Conservation (phyloP, 768 basidiomycete species). For the Pleurotus ostreatus region DNA sequence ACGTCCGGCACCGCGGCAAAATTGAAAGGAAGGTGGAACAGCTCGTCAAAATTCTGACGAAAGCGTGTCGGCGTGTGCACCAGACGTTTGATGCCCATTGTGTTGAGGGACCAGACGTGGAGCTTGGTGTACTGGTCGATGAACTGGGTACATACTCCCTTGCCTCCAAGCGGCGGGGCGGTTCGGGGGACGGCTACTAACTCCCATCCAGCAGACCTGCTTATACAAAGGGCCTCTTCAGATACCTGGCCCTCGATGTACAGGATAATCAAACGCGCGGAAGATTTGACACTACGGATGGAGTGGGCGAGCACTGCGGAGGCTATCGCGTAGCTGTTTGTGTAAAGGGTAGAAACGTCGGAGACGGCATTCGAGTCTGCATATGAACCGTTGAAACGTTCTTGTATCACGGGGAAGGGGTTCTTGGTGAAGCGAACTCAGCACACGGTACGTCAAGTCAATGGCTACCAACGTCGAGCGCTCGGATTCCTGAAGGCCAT, state of each 20-base stretch:
- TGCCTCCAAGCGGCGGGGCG: slow-evolving; percentile 31
- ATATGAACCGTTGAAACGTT: background rate
- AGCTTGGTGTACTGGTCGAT: slow-evolving; percentile 42
- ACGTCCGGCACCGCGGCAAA: slow-evolving; percentile 41
- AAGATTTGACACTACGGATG: slow-evolving; percentile 17
- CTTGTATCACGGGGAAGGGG: slow-evolving; percentile 12
- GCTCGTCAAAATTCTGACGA: slow-evolving; percentile 37
- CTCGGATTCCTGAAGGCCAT: no score
- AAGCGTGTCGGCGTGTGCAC: slow-evolving; percentile 43
- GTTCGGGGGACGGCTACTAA: slow-evolving; percentile 30
- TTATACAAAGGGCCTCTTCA: slow-evolving; percentile 32
- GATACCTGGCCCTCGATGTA: slow-evolving; percentile 31
- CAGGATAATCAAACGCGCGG: slow-evolving; percentile 22
- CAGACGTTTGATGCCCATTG: slow-evolving; percentile 22
- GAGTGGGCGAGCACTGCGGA: slow-evolving; percentile 26
- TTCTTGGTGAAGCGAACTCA: slow-evolving; percentile 7
- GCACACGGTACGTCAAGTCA: background rate
- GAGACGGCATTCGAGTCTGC: slow-evolving; percentile 15
- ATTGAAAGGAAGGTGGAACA: slow-evolving; percentile 34
- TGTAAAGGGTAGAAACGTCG: slow-evolving; percentile 23
- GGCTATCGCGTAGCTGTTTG: slow-evolving; percentile 23
- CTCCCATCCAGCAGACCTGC: slow-evolving; percentile 34
- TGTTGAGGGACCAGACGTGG: slow-evolving; percentile 34
- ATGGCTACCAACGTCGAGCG: no score
- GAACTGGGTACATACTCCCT: slow-evolving; percentile 29